These are phyloP conservation scores for Pyrenopolyporus hunteri DNA, from an alignment of 495 filamentous ascomycete species.

Conservation along the genomic window DNA sequence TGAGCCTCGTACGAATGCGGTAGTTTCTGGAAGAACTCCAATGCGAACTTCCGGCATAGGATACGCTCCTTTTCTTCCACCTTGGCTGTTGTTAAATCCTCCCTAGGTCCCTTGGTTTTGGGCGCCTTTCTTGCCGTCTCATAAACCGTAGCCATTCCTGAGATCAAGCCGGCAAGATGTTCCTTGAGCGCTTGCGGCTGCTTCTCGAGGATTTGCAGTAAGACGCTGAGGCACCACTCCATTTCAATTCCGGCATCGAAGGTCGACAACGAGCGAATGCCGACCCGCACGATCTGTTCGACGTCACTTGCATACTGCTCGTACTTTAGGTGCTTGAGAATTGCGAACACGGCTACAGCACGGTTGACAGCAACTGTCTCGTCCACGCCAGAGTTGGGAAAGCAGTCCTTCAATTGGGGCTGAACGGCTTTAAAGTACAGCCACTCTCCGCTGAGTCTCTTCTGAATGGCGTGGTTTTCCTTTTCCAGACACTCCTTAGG, in stretches of 20 bases:
- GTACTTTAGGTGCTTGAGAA: constrained; percentile 50
- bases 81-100: constrained; percentile 1
- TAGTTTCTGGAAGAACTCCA: constrained; percentile 48
- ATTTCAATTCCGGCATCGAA: constrained; percentile 35
- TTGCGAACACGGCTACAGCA: constrained; percentile 41
- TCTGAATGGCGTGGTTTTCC: constrained; percentile 40
- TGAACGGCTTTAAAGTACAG: constrained; percentile 30
- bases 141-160: constrained; percentile 41
- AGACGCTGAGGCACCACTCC: constrained; percentile 46
- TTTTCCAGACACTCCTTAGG: constrained; percentile 44
- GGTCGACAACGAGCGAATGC: constrained; percentile 46
- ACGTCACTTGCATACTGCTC: constrained; percentile 51
- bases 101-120: not conserved
- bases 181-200: constrained; percentile 44
- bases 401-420: constrained; percentile 33
- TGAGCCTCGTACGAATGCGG: constrained; percentile 50
- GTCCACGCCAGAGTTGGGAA: constrained; percentile 13
- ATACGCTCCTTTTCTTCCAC: constrained; percentile 8
- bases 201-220: constrained; percentile 47
- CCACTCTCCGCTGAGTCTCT: constrained; percentile 34
- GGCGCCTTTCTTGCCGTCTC: constrained; percentile 31
- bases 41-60: constrained; percentile 43
- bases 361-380: constrained; percentile 28
- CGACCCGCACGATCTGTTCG: constrained; percentile 43
- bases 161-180: constrained; percentile 47